These are phyloP conservation scores for Leucosporidium yakuticum DNA, from an alignment of 768 basidiomycete species.

Conservation along the genomic window DNA sequence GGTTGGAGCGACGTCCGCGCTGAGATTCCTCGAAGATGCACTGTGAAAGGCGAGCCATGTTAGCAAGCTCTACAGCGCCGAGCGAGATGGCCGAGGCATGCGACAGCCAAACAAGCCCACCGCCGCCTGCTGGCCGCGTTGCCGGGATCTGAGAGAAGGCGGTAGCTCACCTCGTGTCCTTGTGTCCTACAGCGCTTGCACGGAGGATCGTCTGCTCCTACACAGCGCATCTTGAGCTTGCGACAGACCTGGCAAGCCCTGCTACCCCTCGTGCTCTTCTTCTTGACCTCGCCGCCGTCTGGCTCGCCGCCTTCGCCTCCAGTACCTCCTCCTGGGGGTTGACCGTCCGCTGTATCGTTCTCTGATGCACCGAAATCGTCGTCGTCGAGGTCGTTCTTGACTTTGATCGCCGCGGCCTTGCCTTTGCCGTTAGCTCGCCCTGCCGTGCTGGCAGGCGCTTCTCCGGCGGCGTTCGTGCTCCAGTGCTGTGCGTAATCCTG, in stretches of 20 bases:
- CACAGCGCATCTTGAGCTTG: slow-evolving; percentile 54
- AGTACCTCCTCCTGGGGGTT: not conserved
- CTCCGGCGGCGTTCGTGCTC: too few species aligned
- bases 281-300: slow-evolving; percentile 24
- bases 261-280: slow-evolving; percentile 38
- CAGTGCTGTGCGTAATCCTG: too few species aligned
- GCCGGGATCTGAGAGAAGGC: too few species aligned
- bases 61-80: not conserved
- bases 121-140: too few species aligned
- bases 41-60: not conserved
- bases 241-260: slow-evolving; percentile 90
- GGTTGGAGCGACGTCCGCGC: slow-evolving; percentile 57
- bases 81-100: not conserved
- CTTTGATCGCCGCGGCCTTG: too few species aligned
- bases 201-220: slow-evolving; percentile 63
- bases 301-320: not conserved
- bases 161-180: slow-evolving; percentile 51
- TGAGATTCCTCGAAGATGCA: slow-evolving; percentile 97
- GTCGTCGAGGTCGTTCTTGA: too few species aligned
- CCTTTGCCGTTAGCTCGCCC: too few species aligned
- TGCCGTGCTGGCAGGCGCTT: too few species aligned
- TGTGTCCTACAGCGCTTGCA: slow-evolving; percentile 69
- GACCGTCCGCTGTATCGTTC: too few species aligned
- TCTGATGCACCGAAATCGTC: too few species aligned
- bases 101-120: too few species aligned